A percentile compares a stretch with the other conserved stretches of the same genome.
Conservation (phyloP, 1,139 yeast species). For the Pichia sp. region DNA sequence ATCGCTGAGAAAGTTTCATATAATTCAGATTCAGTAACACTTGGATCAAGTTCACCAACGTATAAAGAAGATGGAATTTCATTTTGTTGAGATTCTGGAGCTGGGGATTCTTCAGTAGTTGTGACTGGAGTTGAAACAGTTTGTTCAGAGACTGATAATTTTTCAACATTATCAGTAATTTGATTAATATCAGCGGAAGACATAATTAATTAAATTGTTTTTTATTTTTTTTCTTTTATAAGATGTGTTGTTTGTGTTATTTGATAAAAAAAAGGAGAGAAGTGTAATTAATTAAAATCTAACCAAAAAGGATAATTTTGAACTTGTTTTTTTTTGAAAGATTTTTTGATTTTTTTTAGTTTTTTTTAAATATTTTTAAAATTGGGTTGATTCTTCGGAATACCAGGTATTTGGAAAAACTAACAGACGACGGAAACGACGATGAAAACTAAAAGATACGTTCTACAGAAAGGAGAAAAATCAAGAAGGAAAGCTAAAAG, state of each 20-base stretch:
- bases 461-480: constrained; percentile 9
- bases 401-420: constrained; percentile 12
- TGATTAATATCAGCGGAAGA: constrained; percentile 46
- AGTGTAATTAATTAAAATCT: constrained; percentile 12
- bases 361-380: constrained; percentile 5
- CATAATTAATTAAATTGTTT: constrained; percentile 28
- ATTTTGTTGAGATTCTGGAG: constrained; percentile 31
- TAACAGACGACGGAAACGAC: constrained; percentile 11
- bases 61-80: constrained; percentile 73
- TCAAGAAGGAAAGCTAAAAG: background rate
- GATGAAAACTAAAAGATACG: constrained; percentile 15
- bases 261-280: constrained; percentile 1
- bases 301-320: constrained; percentile 3
- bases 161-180: constrained; percentile 52
- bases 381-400: constrained; percentile 4
- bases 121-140: constrained; percentile 28
- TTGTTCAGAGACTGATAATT: constrained; percentile 40
- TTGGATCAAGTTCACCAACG: constrained; percentile 94
- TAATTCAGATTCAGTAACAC: constrained; percentile 89
- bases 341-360: constrained; percentile 18
- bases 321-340: constrained; percentile 18
- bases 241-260: constrained; percentile 7
- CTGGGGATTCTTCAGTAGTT: constrained; percentile 31
- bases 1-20: constrained; percentile 92
- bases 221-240: constrained; percentile 8